Percentiles rank a stretch among this genome's conserved stretches.
Evolutionary conservation across 2,329 filamentous ascomycete genomes (phyloP).

Genomic region (Ascochyta rabiei): DNA sequence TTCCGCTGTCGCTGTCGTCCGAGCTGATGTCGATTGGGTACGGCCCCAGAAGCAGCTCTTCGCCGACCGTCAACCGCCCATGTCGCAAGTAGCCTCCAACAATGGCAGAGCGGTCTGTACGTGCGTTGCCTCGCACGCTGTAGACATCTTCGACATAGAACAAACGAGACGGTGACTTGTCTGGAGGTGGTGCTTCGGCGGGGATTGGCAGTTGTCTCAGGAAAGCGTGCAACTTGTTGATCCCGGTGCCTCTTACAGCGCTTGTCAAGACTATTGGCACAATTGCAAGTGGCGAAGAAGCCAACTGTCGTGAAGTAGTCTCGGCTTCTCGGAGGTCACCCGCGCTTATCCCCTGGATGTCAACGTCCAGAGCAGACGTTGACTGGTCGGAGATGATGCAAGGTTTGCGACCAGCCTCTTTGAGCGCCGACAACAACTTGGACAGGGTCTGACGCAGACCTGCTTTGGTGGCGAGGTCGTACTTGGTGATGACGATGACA

Average conservation of each 20-base stretch:
- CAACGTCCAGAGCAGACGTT: constrained; percentile 40
- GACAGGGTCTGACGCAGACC: constrained; percentile 73
- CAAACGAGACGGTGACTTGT: constrained; percentile 60
- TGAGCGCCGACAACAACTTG: constrained; percentile 77
- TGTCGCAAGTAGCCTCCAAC: constrained; percentile 85
- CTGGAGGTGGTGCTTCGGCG: constrained; percentile 47
- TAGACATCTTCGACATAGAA: constrained; percentile 95
- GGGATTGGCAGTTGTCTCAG: constrained; percentile 74
- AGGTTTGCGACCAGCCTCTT: constrained; percentile 74
- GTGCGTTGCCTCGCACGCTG: constrained; percentile 58
- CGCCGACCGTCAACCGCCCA: constrained; percentile 77
- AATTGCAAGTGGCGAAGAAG: constrained; percentile 53
- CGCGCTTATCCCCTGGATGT: constrained; percentile 61
- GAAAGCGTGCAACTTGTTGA: constrained; percentile 81
- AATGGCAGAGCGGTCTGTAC: constrained; percentile 57
- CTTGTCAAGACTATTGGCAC: constrained; percentile 91
- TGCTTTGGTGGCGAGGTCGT: constrained; percentile 79
- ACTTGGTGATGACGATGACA: constrained; percentile 85
- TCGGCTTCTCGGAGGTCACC: constrained; percentile 65
- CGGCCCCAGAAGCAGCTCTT: constrained; percentile 79
- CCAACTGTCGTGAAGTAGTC: constrained; percentile 59
- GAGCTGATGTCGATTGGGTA: constrained; percentile 50
- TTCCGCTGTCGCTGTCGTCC: constrained; percentile 48
- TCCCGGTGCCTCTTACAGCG: constrained; percentile 81
- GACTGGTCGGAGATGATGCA: constrained; percentile 63